A percentile compares a stretch with the other conserved stretches of the same genome.
Conservation (phyloP, 2,329 filamentous ascomycete genomes). For the Monilinia fructigena region DNA sequence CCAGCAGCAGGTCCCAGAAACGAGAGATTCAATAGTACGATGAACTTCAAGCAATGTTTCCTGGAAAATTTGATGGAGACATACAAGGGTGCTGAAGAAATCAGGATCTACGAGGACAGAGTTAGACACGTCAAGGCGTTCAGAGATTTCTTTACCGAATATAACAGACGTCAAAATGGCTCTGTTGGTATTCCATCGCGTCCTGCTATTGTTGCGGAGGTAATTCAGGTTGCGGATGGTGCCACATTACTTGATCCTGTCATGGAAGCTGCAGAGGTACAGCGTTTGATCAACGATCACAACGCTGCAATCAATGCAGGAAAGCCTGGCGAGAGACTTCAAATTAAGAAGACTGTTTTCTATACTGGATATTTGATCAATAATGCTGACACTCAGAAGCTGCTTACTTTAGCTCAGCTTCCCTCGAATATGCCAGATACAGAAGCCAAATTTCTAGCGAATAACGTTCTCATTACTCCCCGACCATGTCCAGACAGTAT, state of each 20-base stretch:
- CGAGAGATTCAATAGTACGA: constrained; percentile 76
- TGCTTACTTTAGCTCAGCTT: constrained; percentile 68
- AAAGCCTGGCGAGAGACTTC: constrained; percentile 49
- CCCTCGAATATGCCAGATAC: constrained; percentile 61
- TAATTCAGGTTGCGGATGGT: constrained; percentile 80
- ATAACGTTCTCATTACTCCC: constrained; percentile 86
- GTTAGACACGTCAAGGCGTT: constrained; percentile 74
- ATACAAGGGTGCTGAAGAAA: constrained; percentile 78
- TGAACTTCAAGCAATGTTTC: constrained; percentile 89
- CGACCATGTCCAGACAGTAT: constrained; percentile 70
- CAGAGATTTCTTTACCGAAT: constrained; percentile 75
- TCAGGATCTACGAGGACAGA: constrained; percentile 71
- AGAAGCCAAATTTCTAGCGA: constrained; percentile 79
- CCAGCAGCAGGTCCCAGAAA: constrained; percentile 77
- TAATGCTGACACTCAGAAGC: constrained; percentile 65
- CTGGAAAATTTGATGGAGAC: constrained; percentile 80
- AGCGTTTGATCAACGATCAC: constrained; percentile 85
- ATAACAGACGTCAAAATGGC: constrained; percentile 61
- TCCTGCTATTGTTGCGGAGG: constrained; percentile 70
- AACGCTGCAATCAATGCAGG: constrained; percentile 59
- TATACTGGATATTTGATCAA: constrained; percentile 90
- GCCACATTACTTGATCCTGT: constrained; percentile 73
- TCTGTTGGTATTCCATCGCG: constrained; percentile 54
- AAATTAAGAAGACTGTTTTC: constrained; percentile 83
- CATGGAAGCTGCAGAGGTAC: constrained; percentile 77